Evolutionary conservation across 306 rosid genomes (phyloP).

Genomic region (Prunus mira): DNA sequence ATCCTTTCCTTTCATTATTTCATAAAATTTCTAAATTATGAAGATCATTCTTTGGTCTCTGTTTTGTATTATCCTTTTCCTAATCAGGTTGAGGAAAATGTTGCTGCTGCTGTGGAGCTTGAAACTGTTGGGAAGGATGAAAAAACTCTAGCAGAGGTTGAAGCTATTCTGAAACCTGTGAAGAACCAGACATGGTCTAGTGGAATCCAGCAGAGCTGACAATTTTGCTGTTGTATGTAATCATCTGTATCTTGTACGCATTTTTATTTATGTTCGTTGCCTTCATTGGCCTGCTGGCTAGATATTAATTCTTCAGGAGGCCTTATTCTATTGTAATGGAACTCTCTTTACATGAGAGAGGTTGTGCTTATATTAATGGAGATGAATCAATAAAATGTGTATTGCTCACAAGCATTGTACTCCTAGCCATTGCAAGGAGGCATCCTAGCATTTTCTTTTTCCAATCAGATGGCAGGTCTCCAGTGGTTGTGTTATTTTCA

Average conservation of each 20-base stretch:
- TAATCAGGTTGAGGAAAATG: slow-evolving; percentile 78
- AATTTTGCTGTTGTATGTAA: slow-evolving; percentile 17
- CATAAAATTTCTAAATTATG: background rate
- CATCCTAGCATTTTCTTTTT: background rate
- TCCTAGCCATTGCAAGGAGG: background rate
- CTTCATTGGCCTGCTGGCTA: background rate
- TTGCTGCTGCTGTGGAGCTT: slow-evolving; percentile 78
- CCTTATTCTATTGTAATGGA: background rate
- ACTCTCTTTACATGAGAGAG: background rate
- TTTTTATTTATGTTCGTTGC: background rate
- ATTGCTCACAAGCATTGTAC: background rate
- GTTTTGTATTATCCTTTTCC: background rate
- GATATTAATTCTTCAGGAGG: background rate
- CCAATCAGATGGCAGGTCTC: background rate
- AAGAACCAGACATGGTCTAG: slow-evolving; percentile 92
- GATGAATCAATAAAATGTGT: background rate
- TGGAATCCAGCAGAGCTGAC: slow-evolving; percentile 72
- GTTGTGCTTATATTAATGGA: background rate
- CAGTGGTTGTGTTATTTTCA: background rate
- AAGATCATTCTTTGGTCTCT: background rate
- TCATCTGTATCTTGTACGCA: slow-evolving; percentile 7
- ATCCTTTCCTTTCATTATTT: background rate
- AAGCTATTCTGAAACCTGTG: slow-evolving; percentile 67
- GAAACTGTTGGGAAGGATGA: slow-evolving; percentile 58
- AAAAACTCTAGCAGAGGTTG: slow-evolving; percentile 62